Evolutionary conservation across 495 filamentous ascomycete species (phyloP).

Genomic region (Podospora conica): DNA sequence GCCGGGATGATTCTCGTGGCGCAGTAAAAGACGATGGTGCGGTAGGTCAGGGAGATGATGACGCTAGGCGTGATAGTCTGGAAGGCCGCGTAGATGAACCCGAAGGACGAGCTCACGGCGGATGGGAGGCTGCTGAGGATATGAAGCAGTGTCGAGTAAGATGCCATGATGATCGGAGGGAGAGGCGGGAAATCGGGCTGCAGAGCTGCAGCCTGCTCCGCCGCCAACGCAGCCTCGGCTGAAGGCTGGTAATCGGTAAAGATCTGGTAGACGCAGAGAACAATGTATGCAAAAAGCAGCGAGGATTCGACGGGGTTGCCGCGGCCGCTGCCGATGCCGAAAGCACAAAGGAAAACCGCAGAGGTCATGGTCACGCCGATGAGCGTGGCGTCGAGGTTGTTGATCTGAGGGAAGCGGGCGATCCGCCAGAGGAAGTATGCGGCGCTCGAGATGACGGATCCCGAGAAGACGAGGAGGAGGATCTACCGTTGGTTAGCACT

Average conservation of each 20-base stretch:
- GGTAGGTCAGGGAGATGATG: conserved; percentile 87
- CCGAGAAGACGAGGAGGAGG: conserved; percentile 76
- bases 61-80: conserved; percentile 92
- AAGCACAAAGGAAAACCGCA: conserved; percentile 83
- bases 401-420: conserved; percentile 84
- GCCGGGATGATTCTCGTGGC: conserved; percentile 95
- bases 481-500: conserved; percentile 54
- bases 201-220: conserved; percentile 37
- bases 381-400: conserved; percentile 86
- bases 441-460: conserved; percentile 84
- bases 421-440: conserved; percentile 97
- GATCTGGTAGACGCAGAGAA: conserved; percentile 96
- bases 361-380: conserved; percentile 90
- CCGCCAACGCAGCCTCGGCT: conserved; percentile 48
- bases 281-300: conserved; percentile 91
- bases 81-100: conserved; percentile 81
- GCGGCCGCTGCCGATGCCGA: conserved; percentile 89
- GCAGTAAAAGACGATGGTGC: conserved; percentile 88
- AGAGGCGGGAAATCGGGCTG: conserved; percentile 87
- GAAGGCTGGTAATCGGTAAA: conserved; percentile 96
- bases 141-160: conserved; percentile 83
- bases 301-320: conserved; percentile 96
- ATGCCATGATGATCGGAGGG: conserved; percentile 97
- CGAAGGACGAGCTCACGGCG: conserved; percentile 76
- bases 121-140: conserved; percentile 76